Conservation (phyloP, 352 stramenopile genomes). For the Globisporangium okanoganense region DNA sequence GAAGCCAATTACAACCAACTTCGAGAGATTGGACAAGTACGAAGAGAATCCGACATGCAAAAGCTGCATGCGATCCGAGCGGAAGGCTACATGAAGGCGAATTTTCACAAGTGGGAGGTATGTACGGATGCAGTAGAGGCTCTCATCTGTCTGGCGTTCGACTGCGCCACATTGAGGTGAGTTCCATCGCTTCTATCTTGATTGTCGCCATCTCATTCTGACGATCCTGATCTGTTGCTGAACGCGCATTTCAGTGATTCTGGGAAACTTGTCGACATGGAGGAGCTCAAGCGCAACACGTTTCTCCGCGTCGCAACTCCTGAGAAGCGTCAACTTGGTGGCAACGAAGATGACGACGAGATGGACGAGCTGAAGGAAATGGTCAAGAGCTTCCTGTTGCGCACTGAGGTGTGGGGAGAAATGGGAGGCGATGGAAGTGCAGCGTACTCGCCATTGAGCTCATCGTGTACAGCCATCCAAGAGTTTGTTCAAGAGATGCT, state of each 20-base stretch:
- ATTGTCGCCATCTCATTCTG: not conserved
- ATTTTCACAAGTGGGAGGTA: conserved; percentile 15
- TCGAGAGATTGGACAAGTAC: conserved; percentile 25
- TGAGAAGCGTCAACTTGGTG: not conserved
- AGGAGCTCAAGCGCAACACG: conserved; percentile 18
- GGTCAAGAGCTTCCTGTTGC: conserved; percentile 21
- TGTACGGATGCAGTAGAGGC: conserved; percentile 30
- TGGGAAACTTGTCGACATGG: conserved; percentile 18
- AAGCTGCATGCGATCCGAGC: conserved; percentile 29
- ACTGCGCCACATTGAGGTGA: conserved; percentile 23
- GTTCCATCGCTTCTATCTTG: not conserved
- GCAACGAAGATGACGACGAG: conserved; percentile 15
- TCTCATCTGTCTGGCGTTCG: conserved; percentile 27
- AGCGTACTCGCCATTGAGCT: not conserved
- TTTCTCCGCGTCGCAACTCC: conserved; percentile 17
- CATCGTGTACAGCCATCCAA: not conserved
- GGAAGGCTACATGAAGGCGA: conserved; percentile 21
- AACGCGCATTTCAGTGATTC: not conserved
- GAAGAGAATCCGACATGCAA: conserved; percentile 32
- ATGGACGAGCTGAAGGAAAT: conserved; percentile 22
- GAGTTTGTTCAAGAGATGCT: conserved; percentile 3
- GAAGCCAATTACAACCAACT: conserved; percentile 48
- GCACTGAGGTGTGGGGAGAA: conserved; percentile 21
- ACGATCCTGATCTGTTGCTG: conserved; percentile 7
- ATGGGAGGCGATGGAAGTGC: not conserved